phyloP scores from a whole-genome alignment of 179 eudicot species.

The Carnegiea gigantea region DNA sequence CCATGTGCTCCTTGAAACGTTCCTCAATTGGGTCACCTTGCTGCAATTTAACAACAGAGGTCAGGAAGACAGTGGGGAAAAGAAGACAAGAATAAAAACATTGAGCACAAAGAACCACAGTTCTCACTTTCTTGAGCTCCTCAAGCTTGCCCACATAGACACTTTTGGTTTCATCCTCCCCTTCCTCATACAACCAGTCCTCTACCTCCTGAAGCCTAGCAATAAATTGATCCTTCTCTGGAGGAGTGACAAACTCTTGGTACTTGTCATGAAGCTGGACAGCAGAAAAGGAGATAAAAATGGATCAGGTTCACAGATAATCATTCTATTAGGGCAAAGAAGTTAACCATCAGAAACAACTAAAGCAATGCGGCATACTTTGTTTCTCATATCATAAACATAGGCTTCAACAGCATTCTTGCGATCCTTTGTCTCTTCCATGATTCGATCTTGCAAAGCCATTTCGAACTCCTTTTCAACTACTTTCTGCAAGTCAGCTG shows the following conservation, averaged over 20 bases:
- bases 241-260: slow-evolving; percentile 61
- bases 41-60: slow-evolving; percentile 36
- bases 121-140: slow-evolving; percentile 74
- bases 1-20: slow-evolving; percentile 71
- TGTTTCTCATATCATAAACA: slow-evolving; percentile 92
- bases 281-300: background rate
- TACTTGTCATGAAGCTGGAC: slow-evolving; percentile 79
- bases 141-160: slow-evolving; percentile 88
- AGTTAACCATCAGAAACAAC: background rate
- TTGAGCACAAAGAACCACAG: background rate
- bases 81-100: background rate
- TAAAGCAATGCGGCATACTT: slow-evolving; percentile 39
- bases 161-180: slow-evolving; percentile 93
- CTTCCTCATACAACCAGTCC: slow-evolving; percentile 97
- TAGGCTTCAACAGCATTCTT: slow-evolving; percentile 94
- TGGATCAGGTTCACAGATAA: slow-evolving; percentile 6
- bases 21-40: slow-evolving; percentile 92
- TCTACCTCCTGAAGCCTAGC: slow-evolving; percentile 78
- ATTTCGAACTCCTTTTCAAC: slow-evolving; percentile 89
- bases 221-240: slow-evolving; percentile 71
- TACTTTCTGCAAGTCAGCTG: slow-evolving; percentile 68
- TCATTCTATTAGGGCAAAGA: background rate
- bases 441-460: slow-evolving; percentile 95
- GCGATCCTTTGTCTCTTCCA: slow-evolving; percentile 93
- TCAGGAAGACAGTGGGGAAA: background rate